Conservation (phyloP, 1,139 yeast species). For the Yamadazyma songkhlaensis region DNA sequence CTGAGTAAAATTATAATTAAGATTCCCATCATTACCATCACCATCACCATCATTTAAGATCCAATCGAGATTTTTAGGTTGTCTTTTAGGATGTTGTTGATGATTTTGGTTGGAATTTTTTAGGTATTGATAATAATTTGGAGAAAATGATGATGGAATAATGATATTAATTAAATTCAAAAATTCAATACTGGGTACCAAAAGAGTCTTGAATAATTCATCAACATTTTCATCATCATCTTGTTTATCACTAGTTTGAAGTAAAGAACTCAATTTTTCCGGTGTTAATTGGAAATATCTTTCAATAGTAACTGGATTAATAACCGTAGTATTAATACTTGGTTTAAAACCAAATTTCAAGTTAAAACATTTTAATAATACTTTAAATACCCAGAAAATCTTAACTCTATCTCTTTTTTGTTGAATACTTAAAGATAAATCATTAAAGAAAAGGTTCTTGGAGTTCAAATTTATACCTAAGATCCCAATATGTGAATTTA, state of each 20-base stretch:
- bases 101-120: conserved; percentile 26
- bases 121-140: conserved; percentile 46
- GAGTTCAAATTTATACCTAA: conserved; percentile 47
- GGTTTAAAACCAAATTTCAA: conserved; percentile 50
- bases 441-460: conserved; percentile 46
- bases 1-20: conserved; percentile 46
- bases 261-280: conserved; percentile 38
- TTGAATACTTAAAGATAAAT: conserved; percentile 34
- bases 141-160: conserved; percentile 49
- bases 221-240: conserved; percentile 20
- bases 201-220: conserved; percentile 35
- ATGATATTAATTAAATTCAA: conserved; percentile 44
- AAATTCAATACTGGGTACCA: conserved; percentile 46
- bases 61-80: conserved; percentile 41
- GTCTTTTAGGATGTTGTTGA: conserved; percentile 19
- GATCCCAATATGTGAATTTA: conserved; percentile 46
- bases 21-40: conserved; percentile 50
- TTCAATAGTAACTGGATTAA: conserved; percentile 50
- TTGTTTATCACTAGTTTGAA: conserved; percentile 19
- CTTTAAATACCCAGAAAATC: conserved; percentile 59
- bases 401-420: conserved; percentile 52
- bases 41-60: conserved; percentile 49
- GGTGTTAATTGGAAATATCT: conserved; percentile 48
- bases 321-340: conserved; percentile 46
- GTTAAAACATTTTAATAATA: conserved; percentile 50